These are phyloP conservation scores for Drechslerella stenobrocha DNA, from an alignment of 2,329 filamentous ascomycete genomes.

Conservation along the genomic window DNA sequence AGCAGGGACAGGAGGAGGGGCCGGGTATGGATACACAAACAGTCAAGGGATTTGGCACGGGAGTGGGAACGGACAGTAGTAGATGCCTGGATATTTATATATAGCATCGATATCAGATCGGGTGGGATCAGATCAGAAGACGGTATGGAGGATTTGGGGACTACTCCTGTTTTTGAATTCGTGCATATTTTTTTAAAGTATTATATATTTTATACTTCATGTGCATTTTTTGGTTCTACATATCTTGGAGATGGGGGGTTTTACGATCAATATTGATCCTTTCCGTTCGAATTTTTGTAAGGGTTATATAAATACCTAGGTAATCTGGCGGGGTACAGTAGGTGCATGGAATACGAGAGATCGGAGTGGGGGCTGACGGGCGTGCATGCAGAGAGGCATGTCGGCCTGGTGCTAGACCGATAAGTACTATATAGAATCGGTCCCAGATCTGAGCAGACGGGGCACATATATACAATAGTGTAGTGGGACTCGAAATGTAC, in stretches of 20 bases:
- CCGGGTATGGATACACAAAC: constrained; percentile 27
- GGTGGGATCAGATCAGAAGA: no score
- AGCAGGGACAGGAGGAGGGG: constrained; percentile 9
- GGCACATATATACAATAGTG: no score
- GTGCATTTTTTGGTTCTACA: constrained; percentile 3
- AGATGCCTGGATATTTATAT: neutral
- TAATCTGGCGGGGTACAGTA: no score
- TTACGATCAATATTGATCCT: neutral
- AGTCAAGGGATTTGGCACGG: constrained; percentile 46
- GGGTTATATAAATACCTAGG: no score
- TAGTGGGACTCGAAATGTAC: no score
- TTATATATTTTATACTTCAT: neutral
- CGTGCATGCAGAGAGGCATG: no score
- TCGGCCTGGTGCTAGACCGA: no score
- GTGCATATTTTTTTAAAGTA: constrained; percentile 1
- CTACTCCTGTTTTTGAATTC: neutral
- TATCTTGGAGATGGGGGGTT: constrained; percentile 6
- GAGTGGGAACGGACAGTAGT: constrained; percentile 39
- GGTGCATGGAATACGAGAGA: no score
- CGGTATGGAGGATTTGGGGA: neutral
- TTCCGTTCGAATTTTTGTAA: neutral
- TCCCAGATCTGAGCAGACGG: no score
- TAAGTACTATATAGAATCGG: no score
- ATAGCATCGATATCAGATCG: constrained; percentile 17
- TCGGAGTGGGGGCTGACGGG: no score